Evolutionary conservation across 768 basidiomycete species (phyloP).

Genomic region (Lactarius sp.): DNA sequence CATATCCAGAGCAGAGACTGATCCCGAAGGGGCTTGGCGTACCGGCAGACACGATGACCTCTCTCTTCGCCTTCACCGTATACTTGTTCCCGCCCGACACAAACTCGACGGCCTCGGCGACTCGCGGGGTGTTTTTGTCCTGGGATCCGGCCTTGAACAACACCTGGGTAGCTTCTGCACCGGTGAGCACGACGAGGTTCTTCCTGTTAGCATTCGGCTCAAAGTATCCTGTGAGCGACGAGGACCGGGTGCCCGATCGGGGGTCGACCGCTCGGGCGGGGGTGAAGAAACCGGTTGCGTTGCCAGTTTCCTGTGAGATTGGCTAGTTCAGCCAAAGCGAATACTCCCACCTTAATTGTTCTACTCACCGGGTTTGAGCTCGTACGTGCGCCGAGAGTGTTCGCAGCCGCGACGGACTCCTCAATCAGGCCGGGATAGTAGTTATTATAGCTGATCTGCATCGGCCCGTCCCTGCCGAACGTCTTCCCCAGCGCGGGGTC

Average conservation of each 20-base stretch:
- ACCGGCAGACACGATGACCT: slow-evolving; percentile 38
- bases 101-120: slow-evolving; percentile 36
- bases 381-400: slow-evolving; percentile 15
- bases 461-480: slow-evolving; percentile 15
- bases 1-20: not conserved
- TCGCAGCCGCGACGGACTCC: slow-evolving; percentile 20
- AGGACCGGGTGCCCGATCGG: slow-evolving; percentile 22
- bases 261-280: slow-evolving; percentile 24
- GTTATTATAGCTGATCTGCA: slow-evolving; percentile 25
- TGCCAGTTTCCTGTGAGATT: slow-evolving; percentile 11
- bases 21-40: not conserved
- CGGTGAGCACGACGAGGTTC: slow-evolving; percentile 22
- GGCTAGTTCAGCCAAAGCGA: not conserved
- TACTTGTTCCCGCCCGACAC: slow-evolving; percentile 28
- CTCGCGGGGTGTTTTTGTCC: slow-evolving; percentile 21
- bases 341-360: not conserved
- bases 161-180: slow-evolving; percentile 21
- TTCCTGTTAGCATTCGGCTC: slow-evolving; percentile 20
- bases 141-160: slow-evolving; percentile 3
- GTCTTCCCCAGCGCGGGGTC: slow-evolving; percentile 7
- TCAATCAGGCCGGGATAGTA: slow-evolving; percentile 22
- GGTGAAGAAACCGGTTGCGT: slow-evolving; percentile 23
- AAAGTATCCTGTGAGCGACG: slow-evolving; percentile 23
- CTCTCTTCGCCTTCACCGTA: slow-evolving; percentile 36
- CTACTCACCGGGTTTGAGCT: slow-evolving; percentile 21